Percentiles rank a stretch among this genome's conserved stretches.
Evolutionary conservation across 116 monocot species (phyloP).

Genomic region (Posidonia oceanica): DNA sequence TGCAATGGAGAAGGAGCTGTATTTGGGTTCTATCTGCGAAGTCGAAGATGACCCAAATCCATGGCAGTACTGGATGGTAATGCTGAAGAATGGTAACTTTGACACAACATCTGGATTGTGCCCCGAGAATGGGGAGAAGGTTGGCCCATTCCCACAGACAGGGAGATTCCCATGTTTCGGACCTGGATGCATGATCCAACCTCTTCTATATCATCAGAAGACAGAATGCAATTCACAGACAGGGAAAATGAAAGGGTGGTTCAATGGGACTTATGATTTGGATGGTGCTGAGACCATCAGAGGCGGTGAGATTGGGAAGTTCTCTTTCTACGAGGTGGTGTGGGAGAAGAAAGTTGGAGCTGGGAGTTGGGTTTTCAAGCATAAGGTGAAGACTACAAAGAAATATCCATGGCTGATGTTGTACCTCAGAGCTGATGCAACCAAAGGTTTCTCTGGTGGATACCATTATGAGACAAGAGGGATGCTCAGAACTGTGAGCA

Average conservation of each 20-base stretch:
- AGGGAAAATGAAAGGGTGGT: slow-evolving; percentile 11
- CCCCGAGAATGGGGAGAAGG: slow-evolving; percentile 49
- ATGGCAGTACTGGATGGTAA: slow-evolving; percentile 96
- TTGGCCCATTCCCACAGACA: slow-evolving; percentile 44
- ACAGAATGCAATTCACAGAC: not conserved
- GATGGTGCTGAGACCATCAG: slow-evolving; percentile 14
- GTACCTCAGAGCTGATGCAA: slow-evolving; percentile 39
- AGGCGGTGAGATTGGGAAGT: not conserved
- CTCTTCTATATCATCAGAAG: slow-evolving; percentile 34
- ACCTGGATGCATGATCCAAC: slow-evolving; percentile 82
- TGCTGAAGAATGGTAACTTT: slow-evolving; percentile 91
- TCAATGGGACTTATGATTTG: slow-evolving; percentile 47
- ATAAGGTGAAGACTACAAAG: slow-evolving; percentile 21
- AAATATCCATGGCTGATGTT: slow-evolving; percentile 48
- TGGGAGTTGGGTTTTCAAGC: slow-evolving; percentile 32
- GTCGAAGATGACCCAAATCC: slow-evolving; percentile 30
- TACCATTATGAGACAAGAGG: slow-evolving; percentile 45
- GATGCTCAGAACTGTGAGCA: slow-evolving; percentile 26
- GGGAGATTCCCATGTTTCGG: slow-evolving; percentile 69
- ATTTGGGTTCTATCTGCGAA: slow-evolving; percentile 54
- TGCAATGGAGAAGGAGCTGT: slow-evolving; percentile 61
- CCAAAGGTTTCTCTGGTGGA: slow-evolving; percentile 32
- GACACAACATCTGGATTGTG: slow-evolving; percentile 63
- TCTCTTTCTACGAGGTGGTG: slow-evolving; percentile 38
- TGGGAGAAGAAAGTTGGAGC: slow-evolving; percentile 20